Evolutionary conservation across 192 early-diverging fungal genomes (phyloP).

Genomic region (Backusella tarrabulga): DNA sequence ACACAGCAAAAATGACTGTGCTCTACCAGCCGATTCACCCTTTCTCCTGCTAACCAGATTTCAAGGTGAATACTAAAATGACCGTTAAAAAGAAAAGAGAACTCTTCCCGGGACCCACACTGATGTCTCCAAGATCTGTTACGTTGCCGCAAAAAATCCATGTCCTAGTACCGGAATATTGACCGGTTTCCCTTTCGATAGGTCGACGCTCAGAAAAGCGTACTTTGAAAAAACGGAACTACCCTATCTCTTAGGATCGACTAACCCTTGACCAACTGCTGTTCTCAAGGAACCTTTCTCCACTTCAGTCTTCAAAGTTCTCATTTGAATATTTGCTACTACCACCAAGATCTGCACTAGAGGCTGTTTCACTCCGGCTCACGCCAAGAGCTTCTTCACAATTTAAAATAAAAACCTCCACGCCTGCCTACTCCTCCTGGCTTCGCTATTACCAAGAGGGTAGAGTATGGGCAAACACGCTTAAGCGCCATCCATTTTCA

Average conservation of each 20-base stretch:
- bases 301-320: constrained; percentile 85
- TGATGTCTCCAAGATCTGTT: constrained; percentile 70
- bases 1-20: constrained; percentile 49
- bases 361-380: constrained; percentile 61
- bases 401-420: constrained; percentile 44
- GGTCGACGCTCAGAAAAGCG: constrained; percentile 21
- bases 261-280: constrained; percentile 73
- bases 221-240: constrained; percentile 19
- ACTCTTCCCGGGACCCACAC: constrained; percentile 64
- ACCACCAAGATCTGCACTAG: constrained; percentile 80
- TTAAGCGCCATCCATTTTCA: constrained; percentile 82
- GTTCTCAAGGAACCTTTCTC: constrained; percentile 78
- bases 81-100: constrained; percentile 73
- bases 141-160: constrained; percentile 65
- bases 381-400: constrained; percentile 59
- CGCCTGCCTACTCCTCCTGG: constrained; percentile 66
- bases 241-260: constrained; percentile 67
- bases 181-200: constrained; percentile 82
- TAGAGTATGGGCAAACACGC: constrained; percentile 73
- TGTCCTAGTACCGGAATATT: constrained; percentile 75
- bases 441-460: constrained; percentile 55
- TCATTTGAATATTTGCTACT: constrained; percentile 82
- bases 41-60: constrained; percentile 67
- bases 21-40: constrained; percentile 51
- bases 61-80: constrained; percentile 42